phyloP scores from a whole-genome alignment of 2,329 filamentous ascomycete species.

The Diaporthe sp. region DNA sequence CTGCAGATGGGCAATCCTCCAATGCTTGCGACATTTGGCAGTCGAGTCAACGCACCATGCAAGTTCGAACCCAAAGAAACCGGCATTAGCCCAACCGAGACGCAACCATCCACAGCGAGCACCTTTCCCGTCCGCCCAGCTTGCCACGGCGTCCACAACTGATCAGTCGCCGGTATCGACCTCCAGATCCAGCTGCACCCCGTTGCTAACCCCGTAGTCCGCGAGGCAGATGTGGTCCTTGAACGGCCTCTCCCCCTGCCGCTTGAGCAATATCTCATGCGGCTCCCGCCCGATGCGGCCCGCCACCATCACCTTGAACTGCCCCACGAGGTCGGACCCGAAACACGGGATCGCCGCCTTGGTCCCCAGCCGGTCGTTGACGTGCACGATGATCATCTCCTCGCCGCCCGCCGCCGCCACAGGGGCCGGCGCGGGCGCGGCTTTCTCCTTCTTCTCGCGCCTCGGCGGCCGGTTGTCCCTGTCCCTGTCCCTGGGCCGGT shows the following conservation, averaged over 20 bases:
- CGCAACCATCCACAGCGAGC: background rate
- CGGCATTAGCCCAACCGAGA: background rate
- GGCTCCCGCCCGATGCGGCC: conserved; percentile 89
- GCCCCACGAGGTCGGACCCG: conserved; percentile 83
- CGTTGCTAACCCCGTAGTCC: conserved; percentile 95
- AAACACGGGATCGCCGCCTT: conserved; percentile 94
- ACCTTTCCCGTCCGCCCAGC: background rate
- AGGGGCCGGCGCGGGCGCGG: conserved; percentile 46
- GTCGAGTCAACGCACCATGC: background rate
- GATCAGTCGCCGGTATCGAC: conserved; percentile 72
- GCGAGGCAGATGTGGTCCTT: conserved; percentile 90
- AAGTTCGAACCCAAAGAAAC: background rate
- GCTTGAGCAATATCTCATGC: conserved; percentile 91
- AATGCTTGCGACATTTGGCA: background rate
- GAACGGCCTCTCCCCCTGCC: conserved; percentile 93
- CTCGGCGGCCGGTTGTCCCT: conserved; percentile 40
- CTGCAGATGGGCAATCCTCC: background rate
- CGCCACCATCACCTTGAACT: conserved; percentile 93
- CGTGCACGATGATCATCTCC: conserved; percentile 92
- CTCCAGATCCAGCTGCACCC: conserved; percentile 78
- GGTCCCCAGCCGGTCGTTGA: conserved; percentile 97
- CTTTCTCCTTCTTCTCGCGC: conserved; percentile 51
- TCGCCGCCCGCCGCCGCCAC: conserved; percentile 58
- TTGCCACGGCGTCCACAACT: too few species aligned
- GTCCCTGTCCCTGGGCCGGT: conserved; percentile 46